Base-by-base conservation (phyloP, 1,139 yeast species). In the Nakaseomyces kungkrabaensis region DNA sequence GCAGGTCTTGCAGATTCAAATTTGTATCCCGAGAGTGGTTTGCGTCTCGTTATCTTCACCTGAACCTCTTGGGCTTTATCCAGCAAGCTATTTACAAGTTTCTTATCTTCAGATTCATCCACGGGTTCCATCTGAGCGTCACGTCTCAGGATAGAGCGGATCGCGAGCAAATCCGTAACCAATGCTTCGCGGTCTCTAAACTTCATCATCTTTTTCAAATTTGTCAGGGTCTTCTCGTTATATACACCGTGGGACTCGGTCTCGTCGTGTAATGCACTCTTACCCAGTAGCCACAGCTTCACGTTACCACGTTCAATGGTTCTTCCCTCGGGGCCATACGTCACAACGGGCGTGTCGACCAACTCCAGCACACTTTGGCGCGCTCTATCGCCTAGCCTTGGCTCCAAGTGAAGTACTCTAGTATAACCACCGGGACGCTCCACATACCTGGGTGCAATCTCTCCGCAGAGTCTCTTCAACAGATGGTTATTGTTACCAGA, bases 301-400 rank as follows among this genome's bases (percentile, higher is more conserved):
- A 66, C 41, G 47, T 65, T 63, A 17, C 69, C 69, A 37, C 59
- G 58, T 25, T 55, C 52, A 24, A 63, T 52, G 5, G 51, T 48
- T n/a, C 37, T 25, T 24, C 5, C 55, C 57, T 13, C 9, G 51
- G 46, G 10, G 26, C 37, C 45, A 13, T 27, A 34, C 5, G 57
- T 51, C 22, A 58, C 52, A 5, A 61, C 56, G 8, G 78, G 78
- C 10, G 85, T 82, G 58, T 86, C 96, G 1, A 92, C 95, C 49
- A 94, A 73, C 68, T 94, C 98, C 50, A 94, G 66, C 13, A 92
- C 82, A 1, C 95, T 82, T 75, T 86, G 92, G 25, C 94, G 92
- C 0, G 97, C 96, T 56, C 83, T 85, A 66, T 94, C 98, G 57
- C 92, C 94, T 49, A 84, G 69, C 59, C 98, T 76, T 33, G 94